A percentile compares a stretch with the other conserved stretches of the same genome.
Evolutionary conservation across 1,139 yeast species (phyloP).

Genomic region (Saccharomycopsis crataegensis): DNA sequence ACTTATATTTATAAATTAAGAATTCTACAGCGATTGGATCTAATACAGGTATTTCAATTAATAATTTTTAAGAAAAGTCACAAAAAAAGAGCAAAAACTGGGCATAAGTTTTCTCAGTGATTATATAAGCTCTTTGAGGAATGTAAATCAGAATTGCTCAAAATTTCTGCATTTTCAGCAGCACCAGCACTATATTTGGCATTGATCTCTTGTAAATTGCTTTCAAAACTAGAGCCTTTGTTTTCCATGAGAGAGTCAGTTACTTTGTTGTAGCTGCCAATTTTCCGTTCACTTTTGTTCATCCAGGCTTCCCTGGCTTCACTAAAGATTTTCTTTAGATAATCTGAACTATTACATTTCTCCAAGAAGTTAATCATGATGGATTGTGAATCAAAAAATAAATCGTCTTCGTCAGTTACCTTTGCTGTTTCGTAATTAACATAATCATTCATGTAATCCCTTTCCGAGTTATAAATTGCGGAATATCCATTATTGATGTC

Average conservation of each 20-base stretch:
- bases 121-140: too few relatives aligned
- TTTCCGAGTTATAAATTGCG: background rate
- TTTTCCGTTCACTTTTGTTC: slow-evolving; percentile 26
- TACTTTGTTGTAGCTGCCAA: slow-evolving; percentile 14
- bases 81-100: too few relatives aligned
- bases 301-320: slow-evolving; percentile 50
- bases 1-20: too few relatives aligned
- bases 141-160: too few relatives aligned
- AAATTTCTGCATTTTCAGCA: too few relatives aligned
- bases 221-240: background rate
- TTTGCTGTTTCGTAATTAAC: slow-evolving; percentile 2
- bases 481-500: background rate
- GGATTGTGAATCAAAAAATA: slow-evolving; percentile 52
- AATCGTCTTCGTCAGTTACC: slow-evolving; percentile 4
- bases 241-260: background rate
- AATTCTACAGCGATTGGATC: too few relatives aligned
- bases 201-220: slow-evolving; percentile 2
- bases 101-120: too few relatives aligned
- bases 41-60: too few relatives aligned
- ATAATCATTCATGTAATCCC: slow-evolving; percentile 7
- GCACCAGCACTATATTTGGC: background rate
- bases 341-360: slow-evolving; percentile 47
- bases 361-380: slow-evolving; percentile 64
- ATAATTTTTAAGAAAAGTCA: too few relatives aligned
- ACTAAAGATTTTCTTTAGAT: slow-evolving; percentile 44